Evolutionary conservation across 2,329 filamentous ascomycete species (phyloP).

Genomic region (Botrytis fabae): DNA sequence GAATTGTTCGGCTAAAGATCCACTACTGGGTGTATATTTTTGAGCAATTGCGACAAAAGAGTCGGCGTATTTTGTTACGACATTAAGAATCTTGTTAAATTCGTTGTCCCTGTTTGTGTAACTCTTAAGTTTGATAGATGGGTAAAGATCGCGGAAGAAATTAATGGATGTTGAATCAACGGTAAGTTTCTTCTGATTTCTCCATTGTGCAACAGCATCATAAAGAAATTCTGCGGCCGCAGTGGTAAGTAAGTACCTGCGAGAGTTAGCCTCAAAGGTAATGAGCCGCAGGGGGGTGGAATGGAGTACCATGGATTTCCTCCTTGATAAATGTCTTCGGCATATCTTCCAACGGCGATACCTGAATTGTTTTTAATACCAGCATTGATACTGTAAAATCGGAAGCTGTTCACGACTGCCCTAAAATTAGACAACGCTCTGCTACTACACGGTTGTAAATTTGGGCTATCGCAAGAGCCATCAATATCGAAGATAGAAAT

Average conservation of each 20-base stretch:
- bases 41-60: constrained; percentile 52
- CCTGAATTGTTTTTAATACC: constrained; percentile 61
- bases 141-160: constrained; percentile 70
- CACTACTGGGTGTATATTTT: constrained; percentile 55
- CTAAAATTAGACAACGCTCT: constrained; percentile 75
- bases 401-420: constrained; percentile 71
- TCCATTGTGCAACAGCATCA: constrained; percentile 72
- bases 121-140: constrained; percentile 59
- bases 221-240: constrained; percentile 80
- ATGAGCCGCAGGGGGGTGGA: background rate
- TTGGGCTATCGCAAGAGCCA: constrained; percentile 65
- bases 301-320: constrained; percentile 68
- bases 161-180: constrained; percentile 63
- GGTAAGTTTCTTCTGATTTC: constrained; percentile 58
- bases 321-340: constrained; percentile 71
- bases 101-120: constrained; percentile 61
- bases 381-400: constrained; percentile 66
- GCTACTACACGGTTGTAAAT: constrained; percentile 64
- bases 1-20: constrained; percentile 67
- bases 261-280: background rate
- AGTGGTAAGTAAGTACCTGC: constrained; percentile 64
- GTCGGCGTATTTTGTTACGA: constrained; percentile 64
- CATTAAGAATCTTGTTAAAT: constrained; percentile 47
- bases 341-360: constrained; percentile 65
- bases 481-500: constrained; percentile 70